Evolutionary conservation across 2,329 filamentous ascomycete species (phyloP).

Genomic region (Fusarium nisikadoi): DNA sequence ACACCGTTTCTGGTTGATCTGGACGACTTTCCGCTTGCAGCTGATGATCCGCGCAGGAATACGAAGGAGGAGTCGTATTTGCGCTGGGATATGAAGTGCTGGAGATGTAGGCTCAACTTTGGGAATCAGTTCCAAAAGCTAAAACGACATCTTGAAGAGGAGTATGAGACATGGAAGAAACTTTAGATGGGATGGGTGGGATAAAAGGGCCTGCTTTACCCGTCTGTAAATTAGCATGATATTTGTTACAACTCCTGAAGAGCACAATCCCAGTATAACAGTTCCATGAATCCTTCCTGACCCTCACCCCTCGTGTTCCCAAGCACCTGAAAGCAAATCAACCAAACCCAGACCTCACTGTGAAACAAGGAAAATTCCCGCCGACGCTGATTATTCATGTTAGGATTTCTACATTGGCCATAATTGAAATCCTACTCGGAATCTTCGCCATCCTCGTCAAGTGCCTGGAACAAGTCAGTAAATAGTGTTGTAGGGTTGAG

Average conservation of each 20-base stretch:
- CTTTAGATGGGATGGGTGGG: slow-evolving; percentile 55
- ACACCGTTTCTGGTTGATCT: slow-evolving; percentile 85
- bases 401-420: not conserved
- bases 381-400: not conserved
- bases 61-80: slow-evolving; percentile 69
- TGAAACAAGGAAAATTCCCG: slow-evolving; percentile 1
- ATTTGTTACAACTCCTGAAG: slow-evolving; percentile 29
- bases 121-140: slow-evolving; percentile 77
- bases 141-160: slow-evolving; percentile 78
- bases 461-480: slow-evolving; percentile 43
- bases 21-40: slow-evolving; percentile 79
- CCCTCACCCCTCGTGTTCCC: not conserved
- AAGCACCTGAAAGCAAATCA: slow-evolving; percentile 5
- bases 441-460: slow-evolving; percentile 36
- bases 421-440: slow-evolving; percentile 18
- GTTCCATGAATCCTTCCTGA: slow-evolving; percentile 8
- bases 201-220: slow-evolving; percentile 31
- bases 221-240: slow-evolving; percentile 20
- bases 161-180: slow-evolving; percentile 80
- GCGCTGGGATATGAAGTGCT: slow-evolving; percentile 76
- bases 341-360: slow-evolving; percentile 4
- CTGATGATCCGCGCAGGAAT: slow-evolving; percentile 71
- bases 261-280: slow-evolving; percentile 3
- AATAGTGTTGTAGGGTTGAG: slow-evolving; percentile 38
- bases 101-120: slow-evolving; percentile 83